Base-by-base conservation (phyloP, 2,329 filamentous ascomycete genomes). In the Cytospora piceae region DNA sequence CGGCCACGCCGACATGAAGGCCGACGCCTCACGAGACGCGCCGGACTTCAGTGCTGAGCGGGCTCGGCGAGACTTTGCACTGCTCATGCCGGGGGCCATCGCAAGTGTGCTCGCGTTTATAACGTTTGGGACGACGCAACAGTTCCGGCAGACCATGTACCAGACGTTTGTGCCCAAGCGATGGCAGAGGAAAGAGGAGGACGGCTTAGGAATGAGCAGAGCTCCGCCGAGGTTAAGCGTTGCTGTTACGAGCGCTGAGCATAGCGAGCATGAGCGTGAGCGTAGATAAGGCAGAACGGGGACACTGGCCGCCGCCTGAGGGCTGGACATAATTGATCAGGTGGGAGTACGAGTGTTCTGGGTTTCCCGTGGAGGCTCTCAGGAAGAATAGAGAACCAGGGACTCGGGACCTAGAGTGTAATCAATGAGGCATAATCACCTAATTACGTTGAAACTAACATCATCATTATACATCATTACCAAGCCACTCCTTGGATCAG, bases 21-120 rank as follows among this genome's bases (percentile, higher is more conserved):
- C 79, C 77, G 68, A 82, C 74, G 63, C 66, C 27, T n/a, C 58
- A 59, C 58, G 63, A n/a, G 37, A 53, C 31, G 60, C 54, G 11
- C 68, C 68, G 8, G 63, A 69, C 58, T 31, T 61, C 20, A 64
- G 59, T 29, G 24, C 39, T 31, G 34, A 49, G 9, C 66, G 66
- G 12, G 68, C 68, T 4, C 24, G n/a, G 46, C 8, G 46, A 22
- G 46, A 49, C n/a, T 49, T 49, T 14, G 46, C 46, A n/a, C n/a
- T 49, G 46, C 46, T 49, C n/a, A 24, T 24, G 6, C 72, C 73
- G 5, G 73, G 72, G 3, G 71, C 72, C 2, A 70, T 71, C 3
- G 66, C 71, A 29, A 70, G 71, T 54, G 61, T 72, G 17, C 61
- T 72, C 29, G 67, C 67, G 11, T 72, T 73, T 53, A 54, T 73